Conservation (phyloP, 495 filamentous ascomycete genomes). For the Aspergillus sparsus region DNA sequence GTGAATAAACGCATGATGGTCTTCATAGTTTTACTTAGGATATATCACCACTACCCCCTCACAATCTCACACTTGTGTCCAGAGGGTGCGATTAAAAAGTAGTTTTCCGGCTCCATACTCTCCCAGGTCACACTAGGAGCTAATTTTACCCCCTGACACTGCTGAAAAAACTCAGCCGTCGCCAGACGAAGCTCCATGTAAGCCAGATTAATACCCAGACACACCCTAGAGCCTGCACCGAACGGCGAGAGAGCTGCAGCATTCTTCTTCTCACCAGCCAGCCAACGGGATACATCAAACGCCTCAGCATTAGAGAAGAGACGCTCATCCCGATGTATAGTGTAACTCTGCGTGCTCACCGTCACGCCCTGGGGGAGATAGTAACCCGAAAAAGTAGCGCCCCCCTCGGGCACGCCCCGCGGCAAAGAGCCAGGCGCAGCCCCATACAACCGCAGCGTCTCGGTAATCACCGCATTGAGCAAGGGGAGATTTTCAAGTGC, state of each 20-base stretch:
- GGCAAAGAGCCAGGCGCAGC: constrained; percentile 41
- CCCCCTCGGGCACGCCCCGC: constrained; percentile 29
- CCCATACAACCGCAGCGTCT: constrained; percentile 52
- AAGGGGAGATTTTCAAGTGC: constrained; percentile 38
- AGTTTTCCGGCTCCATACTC: constrained; percentile 20
- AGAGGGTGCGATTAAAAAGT: constrained; percentile 19
- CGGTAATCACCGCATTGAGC: constrained; percentile 53
- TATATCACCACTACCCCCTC: not conserved
- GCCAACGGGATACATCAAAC: constrained; percentile 27
- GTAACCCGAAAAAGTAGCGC: constrained; percentile 22
- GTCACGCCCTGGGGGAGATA: constrained; percentile 26
- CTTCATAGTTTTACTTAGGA: no score
- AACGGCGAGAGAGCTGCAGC: constrained; percentile 21
- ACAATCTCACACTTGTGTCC: constrained; percentile 24
- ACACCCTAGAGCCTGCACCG: constrained; percentile 23
- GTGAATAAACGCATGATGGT: no score
- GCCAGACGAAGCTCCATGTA: constrained; percentile 26
- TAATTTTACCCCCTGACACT: constrained; percentile 15
- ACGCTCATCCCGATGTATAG: constrained; percentile 26
- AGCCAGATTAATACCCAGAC: constrained; percentile 25
- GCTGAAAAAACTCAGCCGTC: constrained; percentile 22
- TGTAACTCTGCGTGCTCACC: constrained; percentile 26
- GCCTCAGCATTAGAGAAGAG: constrained; percentile 26
- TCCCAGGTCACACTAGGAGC: constrained; percentile 17
- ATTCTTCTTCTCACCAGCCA: constrained; percentile 1